Evolutionary conservation across 768 basidiomycete species (phyloP), one percentile per base, ranked within the genome.

Genomic region (Podaxis pistillaris): DNA sequence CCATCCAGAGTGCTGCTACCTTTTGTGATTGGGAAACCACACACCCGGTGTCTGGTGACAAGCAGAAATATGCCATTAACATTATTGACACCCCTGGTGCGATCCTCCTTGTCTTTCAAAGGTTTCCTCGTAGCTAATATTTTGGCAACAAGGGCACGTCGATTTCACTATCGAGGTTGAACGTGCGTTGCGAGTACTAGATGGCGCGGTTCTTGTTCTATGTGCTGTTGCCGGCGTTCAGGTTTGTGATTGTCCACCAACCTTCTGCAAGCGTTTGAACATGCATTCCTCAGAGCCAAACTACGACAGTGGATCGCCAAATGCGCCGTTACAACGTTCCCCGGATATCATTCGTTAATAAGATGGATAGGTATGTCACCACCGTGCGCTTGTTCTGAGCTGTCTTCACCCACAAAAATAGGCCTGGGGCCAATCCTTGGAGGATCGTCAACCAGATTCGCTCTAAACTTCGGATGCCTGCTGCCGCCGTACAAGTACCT

Each of bases 121-220:
- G 5, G 24, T 11, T 47, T 22, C 26, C 47, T 63, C 26, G 50
- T 24, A n/a, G 38, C n/a, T 66, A n/a, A 33, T 52, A 28, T 61
- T 28, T 54, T 1, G 7, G 49, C n/a, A 36, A 19, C 38, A 26
- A 94, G 95, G 96, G 68, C 97, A 99, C 81, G 97, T 99, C 66
- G 97, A 99, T 74, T 99, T 99, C 71, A 99, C 97, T 1, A 98
- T 99, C 67, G 97, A 99, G 75, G 97, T 99, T 7, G 97, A 99
- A 75, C 87, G 97, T 15, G 97, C 97, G 26, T 80, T 99, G 55
- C 87, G 97, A 56, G 97, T 98, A 7, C 79, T 99, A 65, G 97
- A 99, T 73, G 97, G 97, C 65, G 97, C 97, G 56, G 90, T 98
- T 52, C 74, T 99, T 70, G 97, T 99, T 33, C 81, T 99, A 24